A percentile compares a stretch with the other conserved stretches of the same genome.
Conservation (phyloP, 176 grass and related monocot species). For the Aegilops bicornis region DNA sequence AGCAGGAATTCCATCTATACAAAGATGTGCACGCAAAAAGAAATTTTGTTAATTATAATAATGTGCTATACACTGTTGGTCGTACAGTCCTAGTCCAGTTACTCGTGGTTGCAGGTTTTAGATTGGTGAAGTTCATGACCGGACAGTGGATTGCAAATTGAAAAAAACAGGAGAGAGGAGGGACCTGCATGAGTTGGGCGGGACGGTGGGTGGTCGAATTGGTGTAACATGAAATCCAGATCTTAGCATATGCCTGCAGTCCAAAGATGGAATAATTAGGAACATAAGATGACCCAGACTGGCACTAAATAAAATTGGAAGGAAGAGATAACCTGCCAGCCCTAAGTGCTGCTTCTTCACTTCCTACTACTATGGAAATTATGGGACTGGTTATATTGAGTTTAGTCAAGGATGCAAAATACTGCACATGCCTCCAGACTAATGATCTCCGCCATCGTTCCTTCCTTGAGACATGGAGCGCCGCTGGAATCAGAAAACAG, state of each 20-base stretch:
- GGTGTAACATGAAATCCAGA: slow-evolving; percentile 93
- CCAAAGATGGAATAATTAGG: slow-evolving; percentile 20
- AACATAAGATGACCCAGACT: background rate
- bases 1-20: background rate
- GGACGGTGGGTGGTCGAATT: slow-evolving; percentile 86
- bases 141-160: background rate
- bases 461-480: slow-evolving; percentile 67
- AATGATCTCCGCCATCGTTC: slow-evolving; percentile 79
- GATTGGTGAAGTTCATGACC: background rate
- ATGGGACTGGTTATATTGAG: slow-evolving; percentile 75
- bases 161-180: background rate
- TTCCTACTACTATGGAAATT: slow-evolving; percentile 90
- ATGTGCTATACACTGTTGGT: background rate
- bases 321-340: slow-evolving; percentile 69
- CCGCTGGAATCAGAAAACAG: slow-evolving; percentile 53
- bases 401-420: slow-evolving; percentile 70
- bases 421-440: slow-evolving; percentile 73
- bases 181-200: slow-evolving; percentile 89
- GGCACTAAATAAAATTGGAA: background rate
- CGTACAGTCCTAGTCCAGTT: background rate
- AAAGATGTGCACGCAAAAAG: background rate
- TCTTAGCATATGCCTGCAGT: slow-evolving; percentile 73
- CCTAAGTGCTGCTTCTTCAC: slow-evolving; percentile 67
- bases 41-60: background rate
- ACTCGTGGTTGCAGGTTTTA: background rate